Evolutionary conservation across 2,329 filamentous ascomycete species (phyloP).

Genomic region (Penicillium hesseltinei): DNA sequence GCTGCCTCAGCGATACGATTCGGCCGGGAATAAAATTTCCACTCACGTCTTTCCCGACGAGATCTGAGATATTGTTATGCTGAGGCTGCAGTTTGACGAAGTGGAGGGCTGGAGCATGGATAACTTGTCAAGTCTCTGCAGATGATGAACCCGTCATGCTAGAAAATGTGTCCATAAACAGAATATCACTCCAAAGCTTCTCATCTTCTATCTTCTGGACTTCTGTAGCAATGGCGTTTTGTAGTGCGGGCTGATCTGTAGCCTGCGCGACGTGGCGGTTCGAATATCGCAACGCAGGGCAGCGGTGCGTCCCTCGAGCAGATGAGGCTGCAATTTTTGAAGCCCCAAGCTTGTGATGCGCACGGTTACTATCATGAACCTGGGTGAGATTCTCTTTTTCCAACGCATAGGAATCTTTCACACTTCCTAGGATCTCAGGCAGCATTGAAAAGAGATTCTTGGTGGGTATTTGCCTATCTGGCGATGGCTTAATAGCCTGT

Average conservation of each 20-base stretch:
- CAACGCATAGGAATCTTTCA: slow-evolving; percentile 13
- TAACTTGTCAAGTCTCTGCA: not conserved
- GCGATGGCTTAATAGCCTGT: slow-evolving; percentile 6
- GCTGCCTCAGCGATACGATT: slow-evolving; percentile 31
- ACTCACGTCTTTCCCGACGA: slow-evolving; percentile 21
- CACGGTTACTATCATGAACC: not conserved
- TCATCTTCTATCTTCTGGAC: slow-evolving; percentile 9
- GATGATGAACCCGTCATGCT: slow-evolving; percentile 2
- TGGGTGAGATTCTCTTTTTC: slow-evolving; percentile 5
- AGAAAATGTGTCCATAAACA: slow-evolving; percentile 8
- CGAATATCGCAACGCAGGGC: slow-evolving; percentile 18
- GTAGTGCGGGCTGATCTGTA: slow-evolving; percentile 3
- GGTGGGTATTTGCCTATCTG: slow-evolving; percentile 10
- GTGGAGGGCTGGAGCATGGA: not conserved
- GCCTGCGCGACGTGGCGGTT: slow-evolving; percentile 1
- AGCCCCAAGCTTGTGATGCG: not conserved
- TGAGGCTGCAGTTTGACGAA: not conserved
- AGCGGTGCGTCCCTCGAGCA: slow-evolving; percentile 8
- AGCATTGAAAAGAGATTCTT: slow-evolving; percentile 18
- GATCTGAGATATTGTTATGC: not conserved
- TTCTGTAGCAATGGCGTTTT: slow-evolving; percentile 2
- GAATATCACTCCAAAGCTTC: slow-evolving; percentile 5
- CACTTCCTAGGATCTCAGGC: slow-evolving; percentile 16
- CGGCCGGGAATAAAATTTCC: slow-evolving; percentile 30
- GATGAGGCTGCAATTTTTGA: slow-evolving; percentile 3